A percentile compares a stretch with the other conserved stretches of the same genome.
Evolutionary conservation across 2,329 filamentous ascomycete species (phyloP).

Genomic region (Bipolaris oryzae): DNA sequence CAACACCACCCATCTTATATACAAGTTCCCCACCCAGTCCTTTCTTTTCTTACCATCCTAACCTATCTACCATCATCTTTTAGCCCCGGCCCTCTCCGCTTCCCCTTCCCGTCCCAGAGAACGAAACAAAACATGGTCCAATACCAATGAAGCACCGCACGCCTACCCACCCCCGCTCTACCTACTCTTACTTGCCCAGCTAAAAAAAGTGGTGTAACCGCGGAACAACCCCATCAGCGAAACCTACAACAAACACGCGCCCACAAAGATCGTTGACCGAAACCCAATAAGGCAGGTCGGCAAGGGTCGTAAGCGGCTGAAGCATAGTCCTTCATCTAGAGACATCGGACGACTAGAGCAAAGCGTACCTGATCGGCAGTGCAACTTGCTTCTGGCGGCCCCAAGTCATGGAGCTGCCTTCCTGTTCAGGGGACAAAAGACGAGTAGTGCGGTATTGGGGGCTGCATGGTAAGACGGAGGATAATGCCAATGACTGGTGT

Average conservation of each 20-base stretch:
- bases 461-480: conserved; percentile 21
- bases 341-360: conserved; percentile 11
- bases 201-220: no score
- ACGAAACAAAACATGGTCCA: conserved; percentile 14
- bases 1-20: neutral
- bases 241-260: conserved; percentile 8
- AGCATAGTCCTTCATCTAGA: conserved; percentile 24
- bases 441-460: no score
- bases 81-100: neutral
- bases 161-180: conserved; percentile 13
- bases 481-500: conserved; percentile 18
- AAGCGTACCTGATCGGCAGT: conserved; percentile 31
- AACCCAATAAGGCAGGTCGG: conserved; percentile 38
- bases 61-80: neutral
- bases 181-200: conserved; percentile 14
- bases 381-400: conserved; percentile 7
- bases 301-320: conserved; percentile 15
- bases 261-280: conserved; percentile 24
- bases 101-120: neutral
- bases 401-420: conserved; percentile 29
- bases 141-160: conserved; percentile 42
- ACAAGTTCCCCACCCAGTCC: neutral
- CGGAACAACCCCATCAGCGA: no score
- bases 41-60: neutral
- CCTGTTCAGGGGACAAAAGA: conserved; percentile 16